Percentiles rank a stretch among this genome's conserved stretches.
phyloP scores from a whole-genome alignment of 441 rosid species.

The Corymbia calophylla region DNA sequence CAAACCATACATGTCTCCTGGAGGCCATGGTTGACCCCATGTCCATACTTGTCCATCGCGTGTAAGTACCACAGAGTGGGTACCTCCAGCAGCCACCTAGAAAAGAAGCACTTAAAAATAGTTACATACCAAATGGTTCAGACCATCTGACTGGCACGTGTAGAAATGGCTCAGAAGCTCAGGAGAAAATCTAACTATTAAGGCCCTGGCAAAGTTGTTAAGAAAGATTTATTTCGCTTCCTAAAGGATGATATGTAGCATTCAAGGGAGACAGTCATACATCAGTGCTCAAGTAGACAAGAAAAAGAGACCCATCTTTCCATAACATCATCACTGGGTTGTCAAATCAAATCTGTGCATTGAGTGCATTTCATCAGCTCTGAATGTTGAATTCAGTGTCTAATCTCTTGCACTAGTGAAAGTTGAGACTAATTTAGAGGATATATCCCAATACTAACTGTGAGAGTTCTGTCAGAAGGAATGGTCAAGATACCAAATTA shows the following conservation, averaged over 20 bases:
- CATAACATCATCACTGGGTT: neutral
- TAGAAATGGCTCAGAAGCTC: neutral
- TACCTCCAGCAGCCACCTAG: slow-evolving; percentile 99
- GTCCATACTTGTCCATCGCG: slow-evolving; percentile 92
- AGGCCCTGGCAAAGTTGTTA: neutral
- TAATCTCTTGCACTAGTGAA: neutral
- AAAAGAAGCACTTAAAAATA: slow-evolving; percentile 5
- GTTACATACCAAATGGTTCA: neutral
- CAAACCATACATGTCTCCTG: slow-evolving; percentile 89
- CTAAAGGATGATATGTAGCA: neutral
- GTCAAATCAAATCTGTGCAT: neutral
- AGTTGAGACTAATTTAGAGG: neutral
- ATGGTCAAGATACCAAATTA: neutral
- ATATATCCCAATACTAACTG: neutral
- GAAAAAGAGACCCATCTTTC: neutral
- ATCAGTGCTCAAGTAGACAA: neutral
- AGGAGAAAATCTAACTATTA: neutral
- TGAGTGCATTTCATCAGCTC: neutral
- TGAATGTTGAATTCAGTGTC: neutral
- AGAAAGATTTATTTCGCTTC: neutral
- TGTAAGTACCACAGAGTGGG: slow-evolving; percentile 96
- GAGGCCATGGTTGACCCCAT: slow-evolving; percentile 99
- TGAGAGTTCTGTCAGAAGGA: neutral
- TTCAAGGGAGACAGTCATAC: neutral
- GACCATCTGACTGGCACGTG: neutral